Evolutionary conservation across 768 basidiomycete genomes (phyloP), one percentile per base, ranked within the genome.

Genomic region (Lentinula sp.): DNA sequence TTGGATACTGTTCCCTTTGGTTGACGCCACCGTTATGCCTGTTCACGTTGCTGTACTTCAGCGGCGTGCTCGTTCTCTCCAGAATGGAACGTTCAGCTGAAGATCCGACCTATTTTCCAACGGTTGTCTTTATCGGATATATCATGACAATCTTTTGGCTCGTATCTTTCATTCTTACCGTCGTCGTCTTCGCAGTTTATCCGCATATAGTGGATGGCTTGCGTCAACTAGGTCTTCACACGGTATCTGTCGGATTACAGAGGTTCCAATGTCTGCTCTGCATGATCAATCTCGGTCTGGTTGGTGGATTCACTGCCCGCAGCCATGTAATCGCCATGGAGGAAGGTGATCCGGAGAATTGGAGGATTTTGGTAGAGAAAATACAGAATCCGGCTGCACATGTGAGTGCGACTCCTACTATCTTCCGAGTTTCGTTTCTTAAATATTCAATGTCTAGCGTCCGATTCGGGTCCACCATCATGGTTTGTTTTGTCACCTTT

Each of bases 81-180:
- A 68, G 67, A 15, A 64, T 64, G 43, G 69, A 68, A 50, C 66
- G 72, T 21, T 63, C 63, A 40, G 59, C 63, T 37, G 64, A 68
- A 9, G 60, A 68, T 11, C 73, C 73, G 3, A 71, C 71, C 21
- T 75, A 73, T 62, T 75, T 73, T 61, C 72, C 70, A 5, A 73
- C 73, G 1, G 62, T 64, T 31, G 55, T 73, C 51, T 64, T 74
- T 49, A 69, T 65, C 34, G 70, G 67, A 3, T 73, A 73, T 61
- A 64, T 75, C 2, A 60, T 74, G 42, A 65, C 70, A 35, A 5
- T 69, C 15, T 59, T 70, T n/a, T 75, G 73, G 73, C 61, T 74
- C 13, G 67, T 65, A 16, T 69, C 72, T 32, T 70, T 70, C 59
- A 69, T 73, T 34, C 53, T 68, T 52, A 71, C 72, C 21, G 63